These are phyloP conservation scores for Escallonia herrerae DNA, from an alignment of 129 eudicot species.

Conservation along the genomic window DNA sequence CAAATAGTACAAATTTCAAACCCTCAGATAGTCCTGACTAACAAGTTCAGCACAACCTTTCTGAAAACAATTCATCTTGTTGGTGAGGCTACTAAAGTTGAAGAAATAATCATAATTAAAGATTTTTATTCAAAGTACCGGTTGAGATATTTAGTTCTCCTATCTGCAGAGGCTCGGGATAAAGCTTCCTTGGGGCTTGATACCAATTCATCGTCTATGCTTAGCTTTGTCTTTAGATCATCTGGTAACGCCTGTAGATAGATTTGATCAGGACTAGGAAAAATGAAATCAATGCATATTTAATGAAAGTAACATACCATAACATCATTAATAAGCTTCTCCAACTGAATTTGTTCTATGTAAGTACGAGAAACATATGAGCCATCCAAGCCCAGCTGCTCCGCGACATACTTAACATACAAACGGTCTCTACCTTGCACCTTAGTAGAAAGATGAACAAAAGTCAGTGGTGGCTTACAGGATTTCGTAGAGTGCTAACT, in stretches of 20 bases:
- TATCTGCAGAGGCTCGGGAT: slow-evolving; percentile 91
- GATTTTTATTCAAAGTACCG: slow-evolving; percentile 29
- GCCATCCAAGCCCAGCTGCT: slow-evolving; percentile 83
- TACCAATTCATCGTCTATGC: slow-evolving; percentile 83
- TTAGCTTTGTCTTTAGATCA: slow-evolving; percentile 90
- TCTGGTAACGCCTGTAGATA: slow-evolving; percentile 71
- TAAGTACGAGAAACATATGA: slow-evolving; percentile 92
- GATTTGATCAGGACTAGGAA: slow-evolving; percentile 20
- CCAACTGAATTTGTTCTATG: slow-evolving; percentile 95
- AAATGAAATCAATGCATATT: slow-evolving; percentile 3
- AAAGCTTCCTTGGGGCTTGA: slow-evolving; percentile 98
- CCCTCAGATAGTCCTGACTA: too few species aligned
- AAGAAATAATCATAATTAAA: too few species aligned
- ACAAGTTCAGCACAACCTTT: too few species aligned
- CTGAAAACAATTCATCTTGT: too few species aligned
- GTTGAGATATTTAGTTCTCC: slow-evolving; percentile 69
- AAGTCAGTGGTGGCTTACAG: neutral
- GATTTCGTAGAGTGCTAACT: neutral
- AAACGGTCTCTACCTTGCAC: slow-evolving; percentile 96
- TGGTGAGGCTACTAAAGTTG: too few species aligned
- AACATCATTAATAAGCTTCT: slow-evolving; percentile 84
- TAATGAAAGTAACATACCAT: slow-evolving; percentile 46
- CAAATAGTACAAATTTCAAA: too few species aligned
- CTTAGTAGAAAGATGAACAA: slow-evolving; percentile 27
- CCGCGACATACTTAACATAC: slow-evolving; percentile 66